Evolutionary conservation across 129 eudicot species (phyloP), one percentile per base, ranked within the genome.

Genomic region (Deinandra increscens): DNA sequence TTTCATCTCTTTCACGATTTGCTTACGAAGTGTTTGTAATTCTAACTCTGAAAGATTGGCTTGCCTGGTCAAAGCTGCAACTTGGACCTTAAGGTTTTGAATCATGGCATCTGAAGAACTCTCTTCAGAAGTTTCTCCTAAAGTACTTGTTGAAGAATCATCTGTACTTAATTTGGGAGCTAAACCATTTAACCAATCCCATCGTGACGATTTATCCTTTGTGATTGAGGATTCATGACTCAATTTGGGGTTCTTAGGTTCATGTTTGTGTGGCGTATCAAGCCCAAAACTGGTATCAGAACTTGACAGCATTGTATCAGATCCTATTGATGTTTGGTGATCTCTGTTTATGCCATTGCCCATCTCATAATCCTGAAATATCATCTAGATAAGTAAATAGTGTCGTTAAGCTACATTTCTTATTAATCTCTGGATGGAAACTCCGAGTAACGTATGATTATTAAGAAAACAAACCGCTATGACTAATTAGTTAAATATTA

Each of bases 21-120:
- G 91, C 75, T 87, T 94, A 23, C 96, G 84, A 11, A 94, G 88
- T 15, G 95, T 78, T 68, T 90, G 96, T 53, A 94, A 62, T 78
- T 94, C 99, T 45, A 94, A 51, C 44, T 94, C 96, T 0, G 93
- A 79, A 66, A 85, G 71, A 62, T 85, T 90, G 3, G 84, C 87
- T 68, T 83, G 91, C 69, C 97, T 78, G 19, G 94, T 79, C 74
- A 90, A 78, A 63, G 76, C 79, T 26, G 78, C 75, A 31, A 89
- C 71, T 59, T 90, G 84, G 9, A 78, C 69, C 70, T 83, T 85
- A 58, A 93, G 92, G 75, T 83, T 89, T 53, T 87, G 88, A 20
- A 87, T 59, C 64, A 82, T 76, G 46, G 18, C 70, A 61, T 76
- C 86, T 53, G 85, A 50, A 51, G 74, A 60, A 79, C 67, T 59